Base-by-base conservation (phyloP, 2,329 filamentous ascomycete genomes). In the Raffaelea deltoideospora region DNA sequence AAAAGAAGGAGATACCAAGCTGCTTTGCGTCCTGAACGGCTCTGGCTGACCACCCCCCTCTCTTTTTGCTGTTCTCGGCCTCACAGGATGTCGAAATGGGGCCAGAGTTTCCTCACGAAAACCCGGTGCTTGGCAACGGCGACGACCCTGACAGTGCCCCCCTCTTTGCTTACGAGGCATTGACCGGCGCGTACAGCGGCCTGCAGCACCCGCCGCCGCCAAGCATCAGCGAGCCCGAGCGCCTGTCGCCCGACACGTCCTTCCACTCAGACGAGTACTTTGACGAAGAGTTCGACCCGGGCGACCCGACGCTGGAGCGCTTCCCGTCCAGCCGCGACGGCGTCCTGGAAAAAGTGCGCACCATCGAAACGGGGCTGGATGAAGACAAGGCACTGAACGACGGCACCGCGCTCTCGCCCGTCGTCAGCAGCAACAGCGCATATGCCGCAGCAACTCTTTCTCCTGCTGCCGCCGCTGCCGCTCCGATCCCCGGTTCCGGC, bases 101-200 rank as follows among this genome's bases (percentile, higher is more conserved):
- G 30, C 47, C 31, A 33, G 38, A 29, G 29, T 45, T 24, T 37
- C 28, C 41, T 8, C 44, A 48, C 23, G 47, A 47, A 27, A 38
- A 32, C 10, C 37, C 39, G 3, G 39, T 35, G 4, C 23, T 36
- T 3, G 18, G 19, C 7, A 38, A 41, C 15, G 31, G 44, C 3
- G 44, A 41, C 10, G 41, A 41, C 5, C 38, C 45, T 5, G 45
- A 48, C 10, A 37, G 45, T 8, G 42, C 56, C 1, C 62, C 64
- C 1, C 51, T 67, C 5, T 67, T 67, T 42, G 54, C 64, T 4
- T 64, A 68, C 38, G 65, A 69, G 44, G 60, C 26, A 63, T 53
- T 55, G 31, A 48, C 60, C 24, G 63, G 53, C 56, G 29, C 48
- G 17, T 49, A 58, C 32, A 53, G 52, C 9, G 31, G 29, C 19